A percentile compares a stretch with the other conserved stretches of the same genome.
Evolutionary conservation across 768 basidiomycete species (phyloP).

Genomic region (Tylopilus sp.): DNA sequence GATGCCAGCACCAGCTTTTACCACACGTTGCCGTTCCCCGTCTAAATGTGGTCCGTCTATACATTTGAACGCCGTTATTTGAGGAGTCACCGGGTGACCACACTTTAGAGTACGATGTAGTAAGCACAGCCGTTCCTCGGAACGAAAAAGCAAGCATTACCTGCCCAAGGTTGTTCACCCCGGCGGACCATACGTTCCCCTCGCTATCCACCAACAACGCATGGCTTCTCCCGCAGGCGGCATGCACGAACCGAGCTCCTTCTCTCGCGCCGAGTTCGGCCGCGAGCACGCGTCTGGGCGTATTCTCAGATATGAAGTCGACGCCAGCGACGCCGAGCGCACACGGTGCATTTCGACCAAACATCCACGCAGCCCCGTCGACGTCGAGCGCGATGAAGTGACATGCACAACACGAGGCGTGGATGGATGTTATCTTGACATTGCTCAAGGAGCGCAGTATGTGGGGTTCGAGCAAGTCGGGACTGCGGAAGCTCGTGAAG

Average conservation of each 20-base stretch:
- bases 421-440: conserved; percentile 66
- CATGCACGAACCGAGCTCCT: conserved; percentile 67
- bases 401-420: conserved; percentile 73
- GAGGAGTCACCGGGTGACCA: conserved; percentile 62
- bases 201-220: conserved; percentile 78
- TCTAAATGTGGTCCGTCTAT: conserved; percentile 56
- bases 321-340: conserved; percentile 59
- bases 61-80: conserved; percentile 62
- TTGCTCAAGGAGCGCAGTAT: conserved; percentile 87
- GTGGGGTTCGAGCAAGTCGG: conserved; percentile 85
- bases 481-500: conserved; percentile 39
- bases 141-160: conserved; percentile 35
- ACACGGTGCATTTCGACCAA: conserved; percentile 77
- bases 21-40: conserved; percentile 60
- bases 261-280: conserved; percentile 55
- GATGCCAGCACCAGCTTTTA: conserved; percentile 77
- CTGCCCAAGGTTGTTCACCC: conserved; percentile 78
- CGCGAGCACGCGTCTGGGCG: conserved; percentile 60
- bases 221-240: conserved; percentile 82
- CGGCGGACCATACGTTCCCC: conserved; percentile 82
- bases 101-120: conserved; percentile 45
- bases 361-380: conserved; percentile 82
- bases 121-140: neutral
- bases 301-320: conserved; percentile 68
- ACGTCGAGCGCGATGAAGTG: conserved; percentile 73